A percentile compares a stretch with the other conserved stretches of the same genome.
phyloP scores from a whole-genome alignment of 495 filamentous ascomycete species.

The Penicillium cataractarum region DNA sequence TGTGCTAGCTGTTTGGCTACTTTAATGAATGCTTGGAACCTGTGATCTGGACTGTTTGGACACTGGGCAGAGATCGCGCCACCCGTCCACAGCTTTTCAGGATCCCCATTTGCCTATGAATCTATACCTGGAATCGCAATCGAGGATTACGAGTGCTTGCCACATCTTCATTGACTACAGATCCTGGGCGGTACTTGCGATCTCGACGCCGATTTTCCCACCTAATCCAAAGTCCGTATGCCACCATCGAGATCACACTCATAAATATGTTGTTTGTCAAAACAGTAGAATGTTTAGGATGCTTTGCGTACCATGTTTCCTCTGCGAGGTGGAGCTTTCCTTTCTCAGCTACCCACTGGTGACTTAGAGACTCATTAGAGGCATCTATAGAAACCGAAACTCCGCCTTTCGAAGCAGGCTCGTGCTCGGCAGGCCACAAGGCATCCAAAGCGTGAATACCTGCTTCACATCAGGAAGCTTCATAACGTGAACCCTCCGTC shows the following conservation, averaged over 20 bases:
- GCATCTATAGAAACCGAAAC: too few species aligned
- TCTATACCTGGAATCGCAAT: slow-evolving; percentile 3
- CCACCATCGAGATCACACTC: background rate
- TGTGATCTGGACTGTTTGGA: background rate
- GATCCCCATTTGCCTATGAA: background rate
- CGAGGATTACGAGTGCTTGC: background rate
- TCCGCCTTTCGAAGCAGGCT: too few species aligned
- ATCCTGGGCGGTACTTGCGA: background rate
- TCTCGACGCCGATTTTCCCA: background rate
- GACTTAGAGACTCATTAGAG: too few species aligned
- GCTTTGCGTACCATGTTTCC: too few species aligned
- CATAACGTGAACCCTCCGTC: too few species aligned
- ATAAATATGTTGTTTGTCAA: background rate
- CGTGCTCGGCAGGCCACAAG: too few species aligned
- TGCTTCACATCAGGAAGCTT: too few species aligned
- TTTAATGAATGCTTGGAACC: background rate
- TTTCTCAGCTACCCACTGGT: too few species aligned
- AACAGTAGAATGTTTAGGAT: background rate
- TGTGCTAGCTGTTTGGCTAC: background rate
- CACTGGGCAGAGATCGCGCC: background rate
- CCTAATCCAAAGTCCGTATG: slow-evolving; percentile 1
- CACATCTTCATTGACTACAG: background rate
- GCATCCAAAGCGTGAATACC: too few species aligned
- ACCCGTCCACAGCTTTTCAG: too few species aligned
- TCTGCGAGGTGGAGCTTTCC: too few species aligned